A percentile compares a stretch with the other conserved stretches of the same genome.
These are phyloP conservation scores for Trichophyton equinum DNA, from an alignment of 2,329 filamentous ascomycete species.

Conservation along the genomic window DNA sequence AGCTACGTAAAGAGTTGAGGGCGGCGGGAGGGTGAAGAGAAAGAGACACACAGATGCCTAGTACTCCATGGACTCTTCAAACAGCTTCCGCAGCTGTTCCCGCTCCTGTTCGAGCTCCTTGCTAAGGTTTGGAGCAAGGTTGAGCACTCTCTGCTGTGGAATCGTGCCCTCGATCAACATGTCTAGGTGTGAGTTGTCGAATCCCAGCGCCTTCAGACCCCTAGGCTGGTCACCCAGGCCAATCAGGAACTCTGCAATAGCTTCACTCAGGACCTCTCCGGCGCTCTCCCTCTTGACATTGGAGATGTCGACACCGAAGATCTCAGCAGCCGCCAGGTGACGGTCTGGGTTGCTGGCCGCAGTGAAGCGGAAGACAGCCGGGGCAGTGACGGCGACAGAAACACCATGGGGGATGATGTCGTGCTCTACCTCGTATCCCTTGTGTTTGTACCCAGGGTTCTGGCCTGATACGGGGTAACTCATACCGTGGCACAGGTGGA, in stretches of 20 bases:
- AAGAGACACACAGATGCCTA: slow-evolving; percentile 18
- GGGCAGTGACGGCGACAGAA: slow-evolving; percentile 83
- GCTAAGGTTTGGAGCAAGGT: slow-evolving; percentile 73
- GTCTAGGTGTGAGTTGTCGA: slow-evolving; percentile 62
- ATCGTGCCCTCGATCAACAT: slow-evolving; percentile 85
- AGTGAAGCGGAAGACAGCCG: slow-evolving; percentile 89
- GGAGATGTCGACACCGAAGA: slow-evolving; percentile 77
- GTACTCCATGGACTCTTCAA: slow-evolving; percentile 51
- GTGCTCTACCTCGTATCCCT: slow-evolving; percentile 64
- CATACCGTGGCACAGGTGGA: slow-evolving; percentile 86
- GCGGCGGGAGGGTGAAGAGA: background rate
- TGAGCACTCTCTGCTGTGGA: slow-evolving; percentile 78
- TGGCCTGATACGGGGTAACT: slow-evolving; percentile 94
- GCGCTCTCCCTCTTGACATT: slow-evolving; percentile 82
- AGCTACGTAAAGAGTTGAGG: background rate
- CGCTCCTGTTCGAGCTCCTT: slow-evolving; percentile 57
- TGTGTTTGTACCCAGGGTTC: slow-evolving; percentile 80
- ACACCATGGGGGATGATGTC: slow-evolving; percentile 93
- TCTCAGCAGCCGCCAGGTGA: slow-evolving; percentile 77
- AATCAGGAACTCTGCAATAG: slow-evolving; percentile 66
- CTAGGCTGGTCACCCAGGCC: slow-evolving; percentile 80
- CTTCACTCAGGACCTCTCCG: slow-evolving; percentile 76
- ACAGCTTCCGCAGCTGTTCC: slow-evolving; percentile 56
- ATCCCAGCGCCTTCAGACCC: slow-evolving; percentile 74
- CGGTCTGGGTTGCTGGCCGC: slow-evolving; percentile 82